Evolutionary conservation across 768 basidiomycete species (phyloP).

Genomic region (Boletellus ananas): DNA sequence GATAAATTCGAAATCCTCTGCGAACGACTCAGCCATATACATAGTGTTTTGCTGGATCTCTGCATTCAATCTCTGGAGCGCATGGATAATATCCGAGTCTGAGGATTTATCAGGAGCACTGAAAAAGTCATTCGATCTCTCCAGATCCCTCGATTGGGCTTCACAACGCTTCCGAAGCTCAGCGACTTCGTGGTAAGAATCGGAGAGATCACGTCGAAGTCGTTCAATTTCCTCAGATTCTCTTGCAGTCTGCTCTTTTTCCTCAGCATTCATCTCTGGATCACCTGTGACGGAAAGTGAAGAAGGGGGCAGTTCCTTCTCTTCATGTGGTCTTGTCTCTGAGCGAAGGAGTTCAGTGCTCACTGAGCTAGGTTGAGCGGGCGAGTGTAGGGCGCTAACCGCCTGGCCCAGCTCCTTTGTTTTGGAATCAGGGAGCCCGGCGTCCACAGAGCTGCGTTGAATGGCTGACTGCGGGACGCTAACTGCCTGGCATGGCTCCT

Average conservation of each 20-base stretch:
- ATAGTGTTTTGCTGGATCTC: slow-evolving; percentile 8
- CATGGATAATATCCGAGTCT: slow-evolving; percentile 7
- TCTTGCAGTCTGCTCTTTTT: not conserved
- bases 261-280: not conserved
- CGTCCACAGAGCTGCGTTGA: too few relatives aligned
- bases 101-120: slow-evolving; percentile 9
- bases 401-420: too few relatives aligned
- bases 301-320: too few relatives aligned
- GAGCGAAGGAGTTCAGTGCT: too few relatives aligned
- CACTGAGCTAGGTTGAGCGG: too few relatives aligned
- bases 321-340: too few relatives aligned
- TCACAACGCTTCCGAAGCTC: slow-evolving; percentile 9
- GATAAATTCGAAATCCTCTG: not conserved
- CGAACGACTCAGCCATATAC: slow-evolving; percentile 9
- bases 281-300: too few relatives aligned
- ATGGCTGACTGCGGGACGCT: too few relatives aligned
- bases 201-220: slow-evolving; percentile 6
- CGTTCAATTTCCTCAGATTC: slow-evolving; percentile 3
- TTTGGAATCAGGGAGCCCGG: too few relatives aligned
- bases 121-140: slow-evolving; percentile 5
- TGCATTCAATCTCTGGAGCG: slow-evolving; percentile 9
- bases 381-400: too few relatives aligned
- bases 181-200: not conserved
- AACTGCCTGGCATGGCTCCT: too few relatives aligned
- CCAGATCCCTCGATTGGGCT: slow-evolving; percentile 10